phyloP scores from a whole-genome alignment of 192 early-diverging fungal species.

The Coemansia sp. region DNA sequence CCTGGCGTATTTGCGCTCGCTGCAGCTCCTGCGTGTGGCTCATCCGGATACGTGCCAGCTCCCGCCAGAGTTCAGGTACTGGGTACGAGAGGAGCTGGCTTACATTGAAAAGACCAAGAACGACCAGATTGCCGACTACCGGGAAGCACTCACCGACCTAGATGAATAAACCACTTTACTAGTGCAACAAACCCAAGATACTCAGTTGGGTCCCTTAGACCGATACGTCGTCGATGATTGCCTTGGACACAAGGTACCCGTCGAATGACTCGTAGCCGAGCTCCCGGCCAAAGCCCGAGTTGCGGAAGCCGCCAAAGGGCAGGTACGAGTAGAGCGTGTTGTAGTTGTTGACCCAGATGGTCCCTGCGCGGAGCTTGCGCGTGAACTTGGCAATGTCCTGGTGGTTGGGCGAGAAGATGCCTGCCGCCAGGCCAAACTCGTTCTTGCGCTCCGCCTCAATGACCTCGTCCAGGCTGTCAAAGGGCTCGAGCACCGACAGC shows the following conservation, averaged over 20 bases:
- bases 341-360: conserved; percentile 59
- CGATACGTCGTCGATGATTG: conserved; percentile 40
- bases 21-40: conserved; percentile 13
- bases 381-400: conserved; percentile 39
- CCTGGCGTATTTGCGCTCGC: conserved; percentile 12
- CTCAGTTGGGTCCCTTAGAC: no score
- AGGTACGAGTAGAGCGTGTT: conserved; percentile 51
- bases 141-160: conserved; percentile 19
- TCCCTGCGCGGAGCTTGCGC: conserved; percentile 43
- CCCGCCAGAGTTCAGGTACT: conserved; percentile 6
- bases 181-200: neutral
- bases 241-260: conserved; percentile 40
- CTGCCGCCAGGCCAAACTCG: conserved; percentile 52
- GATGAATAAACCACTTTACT: neutral
- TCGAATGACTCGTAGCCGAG: conserved; percentile 52
- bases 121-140: conserved; percentile 20
- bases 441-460: conserved; percentile 48
- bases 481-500: conserved; percentile 49
- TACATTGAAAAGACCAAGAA: neutral
- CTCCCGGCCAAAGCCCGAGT: conserved; percentile 57
- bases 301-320: conserved; percentile 58
- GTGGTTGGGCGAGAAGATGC: conserved; percentile 49
- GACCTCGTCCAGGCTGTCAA: conserved; percentile 46
- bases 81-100: conserved; percentile 15
- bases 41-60: conserved; percentile 12